Evolutionary conservation across 176 grass and related monocot species (phyloP).

Genomic region (Phoenix dactylifera): DNA sequence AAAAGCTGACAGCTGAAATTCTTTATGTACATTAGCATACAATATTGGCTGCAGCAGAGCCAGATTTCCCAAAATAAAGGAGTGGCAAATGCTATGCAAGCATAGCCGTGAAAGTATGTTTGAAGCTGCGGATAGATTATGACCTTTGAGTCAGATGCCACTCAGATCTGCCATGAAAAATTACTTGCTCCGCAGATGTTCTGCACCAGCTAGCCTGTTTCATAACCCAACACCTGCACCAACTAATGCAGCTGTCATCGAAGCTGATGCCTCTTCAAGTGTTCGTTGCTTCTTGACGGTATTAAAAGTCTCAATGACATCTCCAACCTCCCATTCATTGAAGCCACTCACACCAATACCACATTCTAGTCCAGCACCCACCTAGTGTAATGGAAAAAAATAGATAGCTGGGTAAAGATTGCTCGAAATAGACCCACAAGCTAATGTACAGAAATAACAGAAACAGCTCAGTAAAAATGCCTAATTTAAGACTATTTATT

Average conservation of each 20-base stretch:
- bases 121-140: too few species aligned
- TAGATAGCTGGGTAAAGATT: background rate
- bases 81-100: background rate
- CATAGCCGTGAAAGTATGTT: too few species aligned
- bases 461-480: too few species aligned
- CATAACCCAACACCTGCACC: slow-evolving; percentile 55
- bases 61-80: background rate
- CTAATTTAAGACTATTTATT: too few species aligned
- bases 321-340: slow-evolving; percentile 69
- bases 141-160: too few species aligned
- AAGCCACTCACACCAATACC: slow-evolving; percentile 77
- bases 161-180: too few species aligned
- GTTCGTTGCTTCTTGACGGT: slow-evolving; percentile 76
- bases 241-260: slow-evolving; percentile 58
- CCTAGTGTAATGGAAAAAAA: slow-evolving; percentile 19
- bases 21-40: slow-evolving; percentile 48
- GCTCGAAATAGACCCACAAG: too few species aligned
- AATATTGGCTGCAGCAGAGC: background rate
- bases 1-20: slow-evolving; percentile 28
- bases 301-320: slow-evolving; percentile 72
- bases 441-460: too few species aligned
- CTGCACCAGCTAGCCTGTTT: slow-evolving; percentile 6
- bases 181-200: background rate
- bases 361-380: slow-evolving; percentile 71
- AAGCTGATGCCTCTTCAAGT: slow-evolving; percentile 82